Base-by-base conservation (phyloP, 2,329 filamentous ascomycete species). In the Fusarium burgessii region DNA sequence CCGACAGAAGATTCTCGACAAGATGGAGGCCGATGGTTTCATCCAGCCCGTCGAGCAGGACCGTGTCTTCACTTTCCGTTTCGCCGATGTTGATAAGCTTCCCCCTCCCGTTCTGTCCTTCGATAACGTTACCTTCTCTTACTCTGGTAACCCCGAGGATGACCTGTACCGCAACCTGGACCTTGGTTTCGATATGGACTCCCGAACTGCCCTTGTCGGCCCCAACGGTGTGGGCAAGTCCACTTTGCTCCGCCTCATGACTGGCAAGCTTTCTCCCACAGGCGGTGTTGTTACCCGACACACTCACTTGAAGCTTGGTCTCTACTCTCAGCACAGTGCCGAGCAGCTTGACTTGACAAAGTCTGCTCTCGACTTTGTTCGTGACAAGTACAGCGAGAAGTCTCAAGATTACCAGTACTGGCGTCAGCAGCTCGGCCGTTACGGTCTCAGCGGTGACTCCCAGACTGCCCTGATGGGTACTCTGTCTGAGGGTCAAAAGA, bases 211-310 rank as follows among this genome's bases (percentile, higher is more conserved):
- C 50, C 91, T 99, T 68, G 96, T 99, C 80, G 96, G 96, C 66
- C 96, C 96, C 81, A 98, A 98, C 84, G 96, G 96, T 94, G 96
- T 98, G 65, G 96, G 96, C 82, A 99, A 99, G 87, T 98, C 96
- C 27, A 98, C 96, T 17, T 89, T 98, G 62, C 91, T 99, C 71
- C 92, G 93, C 76, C 90, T 99, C 76, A 98, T 99, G 93, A 98
- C 95, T 17, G 95, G 94, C 83, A 94, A 96, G 85, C 90, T 98
- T 58, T 94, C 91, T 35, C 93, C 96, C 46, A 97, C 93, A 45
- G 85, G 85, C 61, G 96, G 96, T 76, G 85, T 88, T 68, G 94
- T 99, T 73, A 93, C 91, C 74, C 91, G 95, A 71, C 97, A 99
- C 87, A 98, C 96, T 60, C 96, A 99, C 85, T 89, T 99, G 87